Percentiles rank a stretch among this genome's conserved stretches.
Evolutionary conservation across 441 rosid species (phyloP).

Genomic region (Hypseocharis bilobata): DNA sequence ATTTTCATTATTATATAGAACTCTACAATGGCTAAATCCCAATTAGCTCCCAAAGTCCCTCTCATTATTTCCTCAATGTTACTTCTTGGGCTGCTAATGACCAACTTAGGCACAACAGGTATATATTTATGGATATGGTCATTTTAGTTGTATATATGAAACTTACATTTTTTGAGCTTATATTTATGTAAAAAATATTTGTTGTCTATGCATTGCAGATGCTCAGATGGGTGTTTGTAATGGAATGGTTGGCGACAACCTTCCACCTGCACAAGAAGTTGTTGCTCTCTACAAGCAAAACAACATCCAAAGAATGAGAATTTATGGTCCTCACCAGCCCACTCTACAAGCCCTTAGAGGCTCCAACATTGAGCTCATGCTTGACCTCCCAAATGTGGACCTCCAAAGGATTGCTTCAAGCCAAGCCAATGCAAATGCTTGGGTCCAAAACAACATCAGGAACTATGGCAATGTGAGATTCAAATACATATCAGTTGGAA

Average conservation of each 20-base stretch:
- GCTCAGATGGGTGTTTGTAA: conserved; percentile 57
- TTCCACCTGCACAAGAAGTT: conserved; percentile 28
- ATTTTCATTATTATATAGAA: too few species aligned
- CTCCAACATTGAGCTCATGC: conserved; percentile 39
- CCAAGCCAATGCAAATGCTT: conserved; percentile 31
- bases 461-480: conserved; percentile 32
- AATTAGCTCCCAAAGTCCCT: too few species aligned
- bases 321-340: conserved; percentile 29
- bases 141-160: too few species aligned
- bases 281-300: conserved; percentile 33
- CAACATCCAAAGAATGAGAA: conserved; percentile 34
- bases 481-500: conserved; percentile 50
- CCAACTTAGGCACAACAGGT: too few species aligned
- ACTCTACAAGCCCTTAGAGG: conserved; percentile 37
- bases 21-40: too few species aligned
- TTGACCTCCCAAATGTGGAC: conserved; percentile 25
- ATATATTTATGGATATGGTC: too few species aligned
- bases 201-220: too few species aligned
- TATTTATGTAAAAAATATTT: too few species aligned
- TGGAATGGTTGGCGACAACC: conserved; percentile 33
- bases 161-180: too few species aligned
- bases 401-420: conserved; percentile 31
- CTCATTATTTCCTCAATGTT: too few species aligned
- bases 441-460: conserved; percentile 39
- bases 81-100: too few species aligned